Evolutionary conservation across 2,329 filamentous ascomycete genomes (phyloP), one percentile per base, ranked within the genome.

Genomic region (Purpureocillium lavendulum): DNA sequence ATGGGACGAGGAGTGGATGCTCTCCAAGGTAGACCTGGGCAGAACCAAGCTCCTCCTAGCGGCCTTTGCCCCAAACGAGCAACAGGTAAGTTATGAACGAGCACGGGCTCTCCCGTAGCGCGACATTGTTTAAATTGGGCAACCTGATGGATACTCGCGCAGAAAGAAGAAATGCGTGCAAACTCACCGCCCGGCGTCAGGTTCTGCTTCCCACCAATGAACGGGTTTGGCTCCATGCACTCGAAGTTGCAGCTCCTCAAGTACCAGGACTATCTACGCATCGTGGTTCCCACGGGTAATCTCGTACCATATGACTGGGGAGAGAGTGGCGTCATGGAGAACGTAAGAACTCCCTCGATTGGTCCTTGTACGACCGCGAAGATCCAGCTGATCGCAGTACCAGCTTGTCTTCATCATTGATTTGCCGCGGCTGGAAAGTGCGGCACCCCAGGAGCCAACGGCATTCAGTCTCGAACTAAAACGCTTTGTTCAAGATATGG

Each of bases 201-300:
- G 15, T 81, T 81, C 40, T 88, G 86, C 56, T 95, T 97, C 54
- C 90, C 90, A 13, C 73, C 75, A 2, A 90, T 96, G 85, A 69
- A 77, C 31, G 75, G 78, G 2, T 68, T 75, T 6, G 82, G 80
- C 17, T 80, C 73, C 51, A 95, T 97, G 88, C 92, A 97, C 60
- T 94, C 87, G 36, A 97, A 98, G 57, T 69, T 97, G 33, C 89
- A 94, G 73, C 63, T 97, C 2, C 70, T 97, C n/a, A 90, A 88
- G 51, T 86, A 87, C 50, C 64, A 74, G 0, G 64, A 64, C 2
- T 80, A 88, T 56, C 61, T 96, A 13, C 78, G 92, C 7, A 71
- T 98, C 33, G 90, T 84, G 1, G 69, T 97, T 2, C 88, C 92
- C 0, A 90, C 83, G 4, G 92, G 88, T 2, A 98, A 98, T 52